Conservation (phyloP, 2,329 filamentous ascomycete species). For the Botrytis byssoidea region DNA sequence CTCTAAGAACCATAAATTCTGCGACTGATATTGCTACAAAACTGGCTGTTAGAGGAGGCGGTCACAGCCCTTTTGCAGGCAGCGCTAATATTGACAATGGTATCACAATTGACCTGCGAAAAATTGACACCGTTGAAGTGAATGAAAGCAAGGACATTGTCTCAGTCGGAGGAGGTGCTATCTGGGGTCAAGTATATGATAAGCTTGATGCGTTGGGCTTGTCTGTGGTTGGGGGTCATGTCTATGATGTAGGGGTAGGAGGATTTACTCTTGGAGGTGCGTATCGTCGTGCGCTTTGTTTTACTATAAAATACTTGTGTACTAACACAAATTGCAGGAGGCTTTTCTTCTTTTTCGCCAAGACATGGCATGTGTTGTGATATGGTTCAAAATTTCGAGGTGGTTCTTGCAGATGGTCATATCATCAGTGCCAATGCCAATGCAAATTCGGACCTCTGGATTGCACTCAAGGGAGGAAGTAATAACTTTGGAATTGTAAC, state of each 20-base stretch:
- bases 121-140: constrained; percentile 32
- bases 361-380: not conserved
- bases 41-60: constrained; percentile 32
- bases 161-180: constrained; percentile 41
- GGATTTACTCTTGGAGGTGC: not conserved
- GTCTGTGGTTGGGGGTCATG: constrained; percentile 24
- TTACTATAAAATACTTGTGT: constrained; percentile 9
- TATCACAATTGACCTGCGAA: constrained; percentile 49
- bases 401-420: constrained; percentile 49
- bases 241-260: constrained; percentile 26
- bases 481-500: constrained; percentile 48
- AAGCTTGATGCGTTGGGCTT: constrained; percentile 21
- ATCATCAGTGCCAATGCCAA: constrained; percentile 44
- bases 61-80: constrained; percentile 40
- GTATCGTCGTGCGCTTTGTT: not conserved
- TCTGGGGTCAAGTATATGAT: constrained; percentile 38
- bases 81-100: constrained; percentile 52
- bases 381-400: constrained; percentile 6
- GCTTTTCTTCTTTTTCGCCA: not conserved
- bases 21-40: not conserved
- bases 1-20: constrained; percentile 23
- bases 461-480: constrained; percentile 53
- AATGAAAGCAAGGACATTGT: constrained; percentile 35
- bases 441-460: constrained; percentile 50
- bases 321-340: constrained; percentile 25